Evolutionary conservation across 306 rosid species (phyloP).

Genomic region (Acacia melanoxylon): DNA sequence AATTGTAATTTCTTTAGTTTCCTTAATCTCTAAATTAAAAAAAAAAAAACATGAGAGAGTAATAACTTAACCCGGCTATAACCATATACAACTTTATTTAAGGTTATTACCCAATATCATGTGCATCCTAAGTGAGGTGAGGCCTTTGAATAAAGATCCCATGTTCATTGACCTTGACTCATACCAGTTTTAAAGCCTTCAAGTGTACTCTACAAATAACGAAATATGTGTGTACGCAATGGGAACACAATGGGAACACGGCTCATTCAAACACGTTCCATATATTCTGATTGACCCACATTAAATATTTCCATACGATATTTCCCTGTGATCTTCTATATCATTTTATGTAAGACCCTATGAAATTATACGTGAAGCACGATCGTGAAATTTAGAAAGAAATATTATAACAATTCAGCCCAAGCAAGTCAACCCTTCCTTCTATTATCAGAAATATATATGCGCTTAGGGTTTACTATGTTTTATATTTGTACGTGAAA

Average conservation of each 20-base stretch:
- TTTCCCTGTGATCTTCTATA: neutral
- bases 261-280: neutral
- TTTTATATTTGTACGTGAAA: neutral
- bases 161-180: slow-evolving; percentile 7
- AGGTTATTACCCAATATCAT: neutral
- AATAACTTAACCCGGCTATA: neutral
- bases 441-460: neutral
- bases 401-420: neutral
- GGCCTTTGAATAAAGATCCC: neutral
- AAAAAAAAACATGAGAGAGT: no score
- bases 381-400: neutral
- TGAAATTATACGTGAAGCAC: neutral
- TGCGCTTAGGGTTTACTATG: neutral
- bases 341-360: neutral
- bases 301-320: neutral
- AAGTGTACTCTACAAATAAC: neutral
- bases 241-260: neutral
- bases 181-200: neutral
- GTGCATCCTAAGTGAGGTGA: neutral
- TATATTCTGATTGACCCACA: neutral
- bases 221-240: no score
- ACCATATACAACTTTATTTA: no score
- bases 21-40: no score
- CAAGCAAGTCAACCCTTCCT: neutral
- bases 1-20: no score